Percentiles rank a stretch among this genome's conserved stretches.
These are phyloP conservation scores for Chrysophaeum taylorii DNA, from an alignment of 352 stramenopile species.

Conservation along the genomic window DNA sequence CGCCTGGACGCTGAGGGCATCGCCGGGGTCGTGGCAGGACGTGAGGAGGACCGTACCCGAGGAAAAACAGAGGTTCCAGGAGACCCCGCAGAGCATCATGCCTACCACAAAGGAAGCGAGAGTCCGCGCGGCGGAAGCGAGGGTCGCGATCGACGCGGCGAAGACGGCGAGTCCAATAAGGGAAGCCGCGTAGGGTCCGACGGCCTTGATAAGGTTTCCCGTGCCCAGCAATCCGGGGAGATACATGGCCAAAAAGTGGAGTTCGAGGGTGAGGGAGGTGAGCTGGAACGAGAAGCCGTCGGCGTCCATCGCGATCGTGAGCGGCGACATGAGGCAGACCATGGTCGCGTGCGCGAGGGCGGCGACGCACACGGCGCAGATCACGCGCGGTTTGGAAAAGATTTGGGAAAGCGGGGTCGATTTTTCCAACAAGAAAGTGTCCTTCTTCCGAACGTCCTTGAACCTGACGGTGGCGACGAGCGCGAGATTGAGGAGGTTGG, in stretches of 20 bases:
- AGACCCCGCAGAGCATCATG: slow-evolving; percentile 23
- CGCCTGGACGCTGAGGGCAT: slow-evolving; percentile 20
- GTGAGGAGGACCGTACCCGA: slow-evolving; percentile 25
- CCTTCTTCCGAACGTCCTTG: no score
- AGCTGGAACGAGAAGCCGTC: slow-evolving; percentile 8
- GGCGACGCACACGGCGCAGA: slow-evolving; percentile 15
- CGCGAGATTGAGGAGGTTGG: slow-evolving; percentile 17
- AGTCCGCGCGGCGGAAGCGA: neutral
- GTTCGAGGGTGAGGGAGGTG: slow-evolving; percentile 17
- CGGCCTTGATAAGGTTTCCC: slow-evolving; percentile 12
- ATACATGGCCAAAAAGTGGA: slow-evolving; percentile 27
- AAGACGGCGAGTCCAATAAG: slow-evolving; percentile 18
- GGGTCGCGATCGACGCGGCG: slow-evolving; percentile 7
- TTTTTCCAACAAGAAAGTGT: no score
- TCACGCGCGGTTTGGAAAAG: neutral
- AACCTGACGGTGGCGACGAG: slow-evolving; percentile 15
- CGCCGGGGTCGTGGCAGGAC: slow-evolving; percentile 15
- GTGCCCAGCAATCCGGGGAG: slow-evolving; percentile 17
- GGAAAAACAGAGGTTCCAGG: slow-evolving; percentile 27
- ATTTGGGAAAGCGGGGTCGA: no score
- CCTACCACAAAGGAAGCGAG: slow-evolving; percentile 15
- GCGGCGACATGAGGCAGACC: slow-evolving; percentile 23
- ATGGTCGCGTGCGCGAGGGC: slow-evolving; percentile 26
- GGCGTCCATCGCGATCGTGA: slow-evolving; percentile 16
- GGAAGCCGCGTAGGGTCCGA: slow-evolving; percentile 12